These are phyloP conservation scores for Podochytrium sp. DNA, from an alignment of 192 early-diverging fungal genomes.

Conservation along the genomic window DNA sequence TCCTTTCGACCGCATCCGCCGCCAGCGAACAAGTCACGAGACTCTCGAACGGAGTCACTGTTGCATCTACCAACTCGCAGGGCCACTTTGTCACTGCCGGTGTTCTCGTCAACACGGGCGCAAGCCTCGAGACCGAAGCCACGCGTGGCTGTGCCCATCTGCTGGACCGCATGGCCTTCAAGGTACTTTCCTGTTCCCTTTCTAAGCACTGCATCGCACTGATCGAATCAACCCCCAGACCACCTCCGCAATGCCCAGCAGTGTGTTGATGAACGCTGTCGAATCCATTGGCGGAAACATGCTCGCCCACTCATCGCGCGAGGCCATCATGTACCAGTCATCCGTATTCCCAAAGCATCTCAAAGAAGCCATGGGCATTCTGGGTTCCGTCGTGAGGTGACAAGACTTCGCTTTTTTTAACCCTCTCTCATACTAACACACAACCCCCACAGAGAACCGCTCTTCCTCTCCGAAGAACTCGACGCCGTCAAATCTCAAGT, in stretches of 20 bases:
- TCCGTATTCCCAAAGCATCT: constrained; percentile 88
- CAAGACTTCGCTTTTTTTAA: not conserved
- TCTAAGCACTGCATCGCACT: not conserved
- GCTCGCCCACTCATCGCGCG: constrained; percentile 85
- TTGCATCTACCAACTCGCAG: constrained; percentile 78
- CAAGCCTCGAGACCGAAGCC: constrained; percentile 75
- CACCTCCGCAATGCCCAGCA: constrained; percentile 69
- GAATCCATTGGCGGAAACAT: constrained; percentile 91
- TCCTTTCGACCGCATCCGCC: too few species aligned
- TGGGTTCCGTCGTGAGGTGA: constrained; percentile 82
- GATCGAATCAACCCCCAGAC: constrained; percentile 47
- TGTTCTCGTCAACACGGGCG: constrained; percentile 89
- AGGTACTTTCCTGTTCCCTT: constrained; percentile 51
- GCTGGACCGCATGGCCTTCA: constrained; percentile 92
- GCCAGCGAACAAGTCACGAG: not conserved
- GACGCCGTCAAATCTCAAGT: constrained; percentile 78
- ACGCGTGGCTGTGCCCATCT: constrained; percentile 82
- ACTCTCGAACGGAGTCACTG: constrained; percentile 86
- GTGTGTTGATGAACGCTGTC: constrained; percentile 70
- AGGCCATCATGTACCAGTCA: constrained; percentile 95
- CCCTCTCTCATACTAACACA: not conserved
- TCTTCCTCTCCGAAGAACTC: constrained; percentile 75
- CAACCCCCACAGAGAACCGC: constrained; percentile 44
- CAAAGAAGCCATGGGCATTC: constrained; percentile 66
- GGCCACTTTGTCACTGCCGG: constrained; percentile 92